These are phyloP conservation scores for Hawksworthiomyces lignivorus DNA, from an alignment of 2,329 filamentous ascomycete genomes.

Conservation along the genomic window DNA sequence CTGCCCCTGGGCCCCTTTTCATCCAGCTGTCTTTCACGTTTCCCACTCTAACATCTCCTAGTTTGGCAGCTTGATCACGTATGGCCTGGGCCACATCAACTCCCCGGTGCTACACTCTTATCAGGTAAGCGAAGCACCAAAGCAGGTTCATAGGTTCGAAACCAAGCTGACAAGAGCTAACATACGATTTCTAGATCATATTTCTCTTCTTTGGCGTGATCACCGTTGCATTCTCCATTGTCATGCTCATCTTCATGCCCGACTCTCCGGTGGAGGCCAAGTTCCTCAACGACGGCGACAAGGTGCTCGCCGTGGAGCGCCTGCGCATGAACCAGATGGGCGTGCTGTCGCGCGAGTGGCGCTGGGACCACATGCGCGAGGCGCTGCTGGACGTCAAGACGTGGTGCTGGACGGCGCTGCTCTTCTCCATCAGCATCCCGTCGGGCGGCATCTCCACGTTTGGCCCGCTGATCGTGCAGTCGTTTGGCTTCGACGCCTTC, in stretches of 20 bases:
- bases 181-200: no score
- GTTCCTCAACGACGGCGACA: constrained; percentile 43
- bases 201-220: constrained; percentile 47
- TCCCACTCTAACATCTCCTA: no score
- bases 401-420: constrained; percentile 49
- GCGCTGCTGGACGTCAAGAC: constrained; percentile 50
- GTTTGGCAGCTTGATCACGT: constrained; percentile 48
- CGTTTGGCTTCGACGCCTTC: constrained; percentile 43
- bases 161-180: no score
- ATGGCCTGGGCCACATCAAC: constrained; percentile 50
- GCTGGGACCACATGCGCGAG: constrained; percentile 44
- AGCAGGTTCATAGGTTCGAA: no score
- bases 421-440: constrained; percentile 46
- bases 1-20: no score
- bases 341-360: constrained; percentile 43
- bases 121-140: no score
- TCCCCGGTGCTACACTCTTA: constrained; percentile 31
- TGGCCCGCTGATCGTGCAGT: constrained; percentile 43
- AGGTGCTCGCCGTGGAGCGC: constrained; percentile 45
- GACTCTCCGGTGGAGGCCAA: constrained; percentile 43
- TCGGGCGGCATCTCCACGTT: constrained; percentile 49
- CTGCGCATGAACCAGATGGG: constrained; percentile 49
- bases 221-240: constrained; percentile 37
- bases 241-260: constrained; percentile 41
- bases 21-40: no score